phyloP scores from a whole-genome alignment of 352 stramenopile genomes.

The Phytopythium mirpurense region DNA sequence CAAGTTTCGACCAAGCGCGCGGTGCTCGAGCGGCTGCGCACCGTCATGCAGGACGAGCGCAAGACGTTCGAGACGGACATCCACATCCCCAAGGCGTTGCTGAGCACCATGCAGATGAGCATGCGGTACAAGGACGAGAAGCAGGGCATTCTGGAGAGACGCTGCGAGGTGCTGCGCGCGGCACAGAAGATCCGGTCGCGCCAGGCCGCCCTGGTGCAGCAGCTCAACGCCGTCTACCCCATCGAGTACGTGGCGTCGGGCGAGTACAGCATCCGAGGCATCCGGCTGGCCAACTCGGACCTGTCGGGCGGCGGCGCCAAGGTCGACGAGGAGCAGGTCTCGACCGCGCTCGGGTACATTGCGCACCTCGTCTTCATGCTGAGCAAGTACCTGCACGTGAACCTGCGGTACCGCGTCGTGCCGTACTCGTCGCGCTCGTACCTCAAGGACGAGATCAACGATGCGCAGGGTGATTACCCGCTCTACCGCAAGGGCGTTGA shows the following conservation, averaged over 20 bases:
- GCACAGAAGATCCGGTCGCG: constrained; percentile 80
- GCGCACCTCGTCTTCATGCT: constrained; percentile 87
- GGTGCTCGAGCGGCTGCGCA: constrained; percentile 46
- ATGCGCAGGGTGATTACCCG: constrained; percentile 71
- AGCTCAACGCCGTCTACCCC: constrained; percentile 72
- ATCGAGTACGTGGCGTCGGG: constrained; percentile 80
- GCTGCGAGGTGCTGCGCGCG: constrained; percentile 67
- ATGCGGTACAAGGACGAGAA: constrained; percentile 82
- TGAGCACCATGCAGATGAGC: constrained; percentile 78
- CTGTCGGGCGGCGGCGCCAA: constrained; percentile 37
- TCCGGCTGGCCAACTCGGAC: constrained; percentile 71
- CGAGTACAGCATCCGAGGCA: constrained; percentile 79
- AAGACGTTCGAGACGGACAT: constrained; percentile 78
- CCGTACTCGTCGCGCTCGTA: constrained; percentile 78
- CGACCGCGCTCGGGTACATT: constrained; percentile 82
- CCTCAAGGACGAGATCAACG: constrained; percentile 85
- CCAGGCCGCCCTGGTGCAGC: constrained; percentile 74
- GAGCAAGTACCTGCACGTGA: constrained; percentile 85
- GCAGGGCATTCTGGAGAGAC: constrained; percentile 66
- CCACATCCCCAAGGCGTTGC: constrained; percentile 69
- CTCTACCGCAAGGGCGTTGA: constrained; percentile 79
- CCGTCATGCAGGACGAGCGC: constrained; percentile 69
- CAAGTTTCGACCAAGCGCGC: constrained; percentile 54
- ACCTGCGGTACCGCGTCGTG: constrained; percentile 75
- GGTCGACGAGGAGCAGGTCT: constrained; percentile 76